phyloP scores from a whole-genome alignment of 225 moss, liverwort and hornwort genomes.

The Bryum argenteum region DNA sequence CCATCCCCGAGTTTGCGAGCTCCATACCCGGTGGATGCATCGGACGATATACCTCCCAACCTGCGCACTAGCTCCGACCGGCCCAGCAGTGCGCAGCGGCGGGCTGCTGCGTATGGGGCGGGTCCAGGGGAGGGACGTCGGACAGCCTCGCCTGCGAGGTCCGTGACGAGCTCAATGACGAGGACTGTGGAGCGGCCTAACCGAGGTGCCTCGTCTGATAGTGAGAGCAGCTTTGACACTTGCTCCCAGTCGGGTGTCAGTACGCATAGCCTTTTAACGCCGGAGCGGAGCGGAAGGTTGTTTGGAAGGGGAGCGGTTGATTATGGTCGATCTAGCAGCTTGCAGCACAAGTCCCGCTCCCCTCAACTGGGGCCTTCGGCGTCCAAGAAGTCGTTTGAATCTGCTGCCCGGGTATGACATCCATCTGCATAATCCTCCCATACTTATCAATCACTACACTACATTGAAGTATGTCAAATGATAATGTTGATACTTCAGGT shows the following conservation, averaged over 20 bases:
- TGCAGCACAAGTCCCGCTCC: slow-evolving; percentile 36
- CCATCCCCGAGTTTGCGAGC: slow-evolving; percentile 43
- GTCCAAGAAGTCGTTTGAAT: slow-evolving; percentile 50
- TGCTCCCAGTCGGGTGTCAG: slow-evolving; percentile 47
- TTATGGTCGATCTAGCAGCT: slow-evolving; percentile 31
- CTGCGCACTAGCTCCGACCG: slow-evolving; percentile 54
- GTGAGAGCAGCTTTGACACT: slow-evolving; percentile 55
- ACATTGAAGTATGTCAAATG: too few relatives aligned
- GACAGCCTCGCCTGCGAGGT: slow-evolving; percentile 41
- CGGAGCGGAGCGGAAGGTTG: slow-evolving; percentile 32
- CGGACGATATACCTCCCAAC: slow-evolving; percentile 56
- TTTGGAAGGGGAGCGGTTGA: slow-evolving; percentile 31
- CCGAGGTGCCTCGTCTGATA: slow-evolving; percentile 48
- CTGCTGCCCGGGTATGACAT: slow-evolving; percentile 37
- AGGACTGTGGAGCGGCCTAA: slow-evolving; percentile 29
- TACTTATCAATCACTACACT: not conserved
- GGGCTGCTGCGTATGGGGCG: slow-evolving; percentile 30
- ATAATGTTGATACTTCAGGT: too few relatives aligned
- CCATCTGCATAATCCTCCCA: not conserved
- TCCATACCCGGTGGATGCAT: slow-evolving; percentile 43
- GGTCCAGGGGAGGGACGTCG: slow-evolving; percentile 25
- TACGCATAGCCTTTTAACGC: slow-evolving; percentile 35
- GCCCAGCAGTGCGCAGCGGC: slow-evolving; percentile 47
- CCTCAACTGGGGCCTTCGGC: slow-evolving; percentile 31
- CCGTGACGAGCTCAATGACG: slow-evolving; percentile 33